Evolutionary conservation across 305 asterid species (phyloP).

Genomic region (Fraxinus angustifolia): DNA sequence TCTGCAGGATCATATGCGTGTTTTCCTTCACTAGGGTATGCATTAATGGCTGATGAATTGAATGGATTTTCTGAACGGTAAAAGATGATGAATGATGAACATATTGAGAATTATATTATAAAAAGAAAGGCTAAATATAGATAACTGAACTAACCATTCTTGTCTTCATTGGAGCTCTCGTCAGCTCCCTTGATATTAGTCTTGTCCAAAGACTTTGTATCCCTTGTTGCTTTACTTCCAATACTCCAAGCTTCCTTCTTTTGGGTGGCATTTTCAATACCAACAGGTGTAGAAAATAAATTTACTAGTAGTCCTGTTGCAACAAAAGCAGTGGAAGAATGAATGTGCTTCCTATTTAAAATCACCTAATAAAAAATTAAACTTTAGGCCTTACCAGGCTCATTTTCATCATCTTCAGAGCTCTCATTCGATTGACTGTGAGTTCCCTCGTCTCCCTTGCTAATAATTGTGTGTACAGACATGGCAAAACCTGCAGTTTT

Average conservation of each 20-base stretch:
- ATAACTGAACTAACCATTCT: conserved; percentile 31
- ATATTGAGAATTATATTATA: conserved; percentile 3
- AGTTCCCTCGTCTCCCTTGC: neutral
- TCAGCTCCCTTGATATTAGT: conserved; percentile 7
- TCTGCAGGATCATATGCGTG: conserved; percentile 18
- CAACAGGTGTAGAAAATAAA: conserved; percentile 1
- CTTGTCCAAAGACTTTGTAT: conserved; percentile 5
- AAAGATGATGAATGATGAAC: conserved; percentile 8
- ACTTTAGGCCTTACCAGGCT: neutral
- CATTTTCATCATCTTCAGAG: neutral
- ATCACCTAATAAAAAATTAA: neutral
- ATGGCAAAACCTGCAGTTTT: neutral
- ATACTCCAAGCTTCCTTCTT: neutral
- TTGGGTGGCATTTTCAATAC: neutral
- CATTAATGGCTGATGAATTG: conserved; percentile 20
- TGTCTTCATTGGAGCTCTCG: conserved; percentile 6
- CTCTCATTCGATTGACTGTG: neutral
- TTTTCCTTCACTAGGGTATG: conserved; percentile 7
- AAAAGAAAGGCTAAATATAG: neutral
- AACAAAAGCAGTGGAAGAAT: neutral
- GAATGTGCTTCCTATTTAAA: neutral
- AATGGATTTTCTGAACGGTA: conserved; percentile 12
- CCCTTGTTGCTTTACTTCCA: conserved; percentile 15
- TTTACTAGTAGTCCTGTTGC: neutral
- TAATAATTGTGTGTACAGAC: neutral